Evolutionary conservation across 2,329 filamentous ascomycete genomes (phyloP).

Genomic region (Xylaria sp.): DNA sequence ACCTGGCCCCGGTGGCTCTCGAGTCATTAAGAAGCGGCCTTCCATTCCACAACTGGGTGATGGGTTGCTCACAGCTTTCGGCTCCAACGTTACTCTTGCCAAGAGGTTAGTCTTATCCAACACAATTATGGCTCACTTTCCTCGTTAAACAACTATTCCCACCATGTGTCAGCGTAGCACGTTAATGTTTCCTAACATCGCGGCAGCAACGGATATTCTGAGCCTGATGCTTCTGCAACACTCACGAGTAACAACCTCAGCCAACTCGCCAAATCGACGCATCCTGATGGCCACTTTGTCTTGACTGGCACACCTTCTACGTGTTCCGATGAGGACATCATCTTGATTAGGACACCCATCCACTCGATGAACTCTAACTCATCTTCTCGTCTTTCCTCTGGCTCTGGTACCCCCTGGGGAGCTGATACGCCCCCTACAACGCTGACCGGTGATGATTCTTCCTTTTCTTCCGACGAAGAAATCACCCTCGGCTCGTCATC

Average conservation of each 20-base stretch:
- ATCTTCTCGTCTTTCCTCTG: conserved; percentile 15
- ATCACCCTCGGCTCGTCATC: conserved; percentile 2
- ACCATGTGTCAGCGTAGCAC: neutral
- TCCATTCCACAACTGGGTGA: conserved; percentile 42
- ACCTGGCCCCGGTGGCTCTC: conserved; percentile 40
- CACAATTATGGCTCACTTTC: neutral
- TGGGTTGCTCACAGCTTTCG: conserved; percentile 34
- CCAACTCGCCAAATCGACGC: conserved; percentile 15
- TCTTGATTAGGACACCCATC: conserved; percentile 20
- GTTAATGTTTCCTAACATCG: conserved; percentile 12
- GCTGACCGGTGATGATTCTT: conserved; percentile 26
- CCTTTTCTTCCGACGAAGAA: conserved; percentile 20
- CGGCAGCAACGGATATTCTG: conserved; percentile 7
- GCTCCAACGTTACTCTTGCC: neutral
- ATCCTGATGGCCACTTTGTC: conserved; percentile 1
- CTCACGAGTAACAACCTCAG: conserved; percentile 33
- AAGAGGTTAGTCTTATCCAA: conserved; percentile 26
- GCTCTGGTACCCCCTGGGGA: neutral
- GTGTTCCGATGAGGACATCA: conserved; percentile 28
- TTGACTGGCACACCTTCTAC: conserved; percentile 9
- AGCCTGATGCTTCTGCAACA: conserved; percentile 4
- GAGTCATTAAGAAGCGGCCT: conserved; percentile 35
- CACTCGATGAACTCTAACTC: conserved; percentile 8
- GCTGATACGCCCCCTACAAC: conserved; percentile 30
- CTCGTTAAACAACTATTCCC: neutral